Base-by-base conservation (phyloP, 208 protist species). In the Balamuthia mandrillaris region DNA sequence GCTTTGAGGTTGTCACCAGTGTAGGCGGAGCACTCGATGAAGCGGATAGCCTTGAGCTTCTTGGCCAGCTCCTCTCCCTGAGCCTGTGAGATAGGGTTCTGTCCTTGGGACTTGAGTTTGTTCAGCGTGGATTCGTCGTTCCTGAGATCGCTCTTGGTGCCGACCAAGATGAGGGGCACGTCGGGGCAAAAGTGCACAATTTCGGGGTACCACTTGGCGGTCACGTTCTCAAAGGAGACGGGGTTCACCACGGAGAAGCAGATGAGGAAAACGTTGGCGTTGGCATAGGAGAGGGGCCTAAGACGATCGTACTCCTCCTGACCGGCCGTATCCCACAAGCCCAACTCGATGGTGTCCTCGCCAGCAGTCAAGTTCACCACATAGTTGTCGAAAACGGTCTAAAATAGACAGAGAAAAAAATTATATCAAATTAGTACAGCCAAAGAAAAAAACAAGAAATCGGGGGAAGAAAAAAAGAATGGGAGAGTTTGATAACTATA, bases 21-120 rank as follows among this genome's bases (percentile, higher is more conserved):
- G 10, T 92, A 87, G 18, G 96, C 96, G 65, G 90, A 95, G 91
- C 96, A 98, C 86, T 97, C 95, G 12, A 96, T 68, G 88, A 97
- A 97, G 33, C 91, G 88, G 29, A 90, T 63, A 41, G 94, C 94
- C 41, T 86, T 74, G 63, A 98, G 95, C 47, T 94, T 81, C 39
- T 94, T 89, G 35, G 86, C 88, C 47, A 96, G 85, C 58, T 86
- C 39, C 24, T 90, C 44, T 49, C 93, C 95, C 79, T 95, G 72
- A 70, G 81, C 47, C 35, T 81, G 52, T 1, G 87, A 90, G 47
- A 93, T 87, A 44, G 91, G 91, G 33, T 86, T 89, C 60, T 94
- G 88, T 39, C 81, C 56, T 16, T 89, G 29, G 58, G 68, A 51
- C 87, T 87, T 45, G 6, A 94, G 65, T 66, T 82, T 72, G 16